A percentile compares a stretch with the other conserved stretches of the same genome.
Evolutionary conservation across 768 basidiomycete genomes (phyloP).

Genomic region (Lentinula aciculospora): DNA sequence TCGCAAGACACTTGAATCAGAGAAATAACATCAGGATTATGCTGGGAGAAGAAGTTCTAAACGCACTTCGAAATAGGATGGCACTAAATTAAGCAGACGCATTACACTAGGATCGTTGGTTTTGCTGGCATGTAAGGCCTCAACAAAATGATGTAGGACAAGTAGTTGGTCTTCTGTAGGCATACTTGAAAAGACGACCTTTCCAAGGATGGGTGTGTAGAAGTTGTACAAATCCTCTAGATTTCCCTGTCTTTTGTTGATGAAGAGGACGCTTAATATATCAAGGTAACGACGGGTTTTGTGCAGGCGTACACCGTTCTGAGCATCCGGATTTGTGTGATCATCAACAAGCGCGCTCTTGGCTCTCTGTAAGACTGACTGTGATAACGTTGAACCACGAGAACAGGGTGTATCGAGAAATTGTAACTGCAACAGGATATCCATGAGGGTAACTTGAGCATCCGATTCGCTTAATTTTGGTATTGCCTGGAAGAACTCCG

Average conservation of each 20-base stretch:
- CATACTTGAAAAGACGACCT: constrained; percentile 41
- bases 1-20: neutral
- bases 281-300: constrained; percentile 44
- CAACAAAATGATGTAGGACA: constrained; percentile 41
- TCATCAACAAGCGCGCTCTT: constrained; percentile 24
- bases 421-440: constrained; percentile 45
- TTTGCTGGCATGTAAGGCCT: constrained; percentile 34
- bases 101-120: constrained; percentile 20
- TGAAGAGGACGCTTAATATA: constrained; percentile 25
- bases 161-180: constrained; percentile 34
- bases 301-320: constrained; percentile 25
- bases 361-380: constrained; percentile 31
- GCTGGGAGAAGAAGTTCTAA: neutral
- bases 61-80: constrained; percentile 43
- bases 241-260: constrained; percentile 34
- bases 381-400: constrained; percentile 13
- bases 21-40: neutral
- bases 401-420: constrained; percentile 31
- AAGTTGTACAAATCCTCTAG: constrained; percentile 44
- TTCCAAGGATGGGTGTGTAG: constrained; percentile 39
- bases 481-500: constrained; percentile 36
- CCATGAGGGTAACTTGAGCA: constrained; percentile 42
- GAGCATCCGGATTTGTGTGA: constrained; percentile 8
- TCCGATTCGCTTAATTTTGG: constrained; percentile 35
- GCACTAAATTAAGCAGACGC: constrained; percentile 43